Evolutionary conservation across 164 flowering plant species (phyloP).

Genomic region (Aristolochia californica): DNA sequence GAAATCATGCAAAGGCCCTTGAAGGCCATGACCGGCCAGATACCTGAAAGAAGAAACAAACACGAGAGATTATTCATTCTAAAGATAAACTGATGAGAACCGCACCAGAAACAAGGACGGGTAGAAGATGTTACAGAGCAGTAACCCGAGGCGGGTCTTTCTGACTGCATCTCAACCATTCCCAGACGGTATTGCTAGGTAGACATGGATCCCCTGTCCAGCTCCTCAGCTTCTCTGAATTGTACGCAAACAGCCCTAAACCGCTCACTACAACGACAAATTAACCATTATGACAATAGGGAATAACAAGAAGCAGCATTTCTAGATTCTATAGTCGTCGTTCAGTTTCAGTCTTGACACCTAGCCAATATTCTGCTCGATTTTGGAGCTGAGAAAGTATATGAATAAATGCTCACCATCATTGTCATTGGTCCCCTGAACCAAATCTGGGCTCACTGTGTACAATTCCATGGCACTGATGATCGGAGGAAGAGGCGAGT

Average conservation of each 20-base stretch:
- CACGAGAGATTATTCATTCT: neutral
- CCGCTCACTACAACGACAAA: conserved; percentile 4
- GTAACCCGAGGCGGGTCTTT: conserved; percentile 1
- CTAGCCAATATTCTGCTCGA: neutral
- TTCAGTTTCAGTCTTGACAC: too few species aligned
- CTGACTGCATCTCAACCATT: conserved; percentile 5
- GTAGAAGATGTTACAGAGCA: neutral
- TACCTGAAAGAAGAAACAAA: neutral
- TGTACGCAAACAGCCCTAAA: neutral
- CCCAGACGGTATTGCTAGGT: conserved; percentile 4
- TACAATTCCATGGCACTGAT: conserved; percentile 10
- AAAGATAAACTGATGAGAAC: neutral
- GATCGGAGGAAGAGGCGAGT: conserved; percentile 6
- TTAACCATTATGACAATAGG: neutral
- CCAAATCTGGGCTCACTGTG: neutral
- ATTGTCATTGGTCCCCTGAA: neutral
- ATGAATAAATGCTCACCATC: conserved; percentile 1
- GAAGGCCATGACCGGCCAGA: conserved; percentile 7
- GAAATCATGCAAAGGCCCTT: conserved; percentile 6
- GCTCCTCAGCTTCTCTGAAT: neutral
- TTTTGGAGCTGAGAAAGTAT: neutral
- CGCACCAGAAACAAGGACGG: too few species aligned
- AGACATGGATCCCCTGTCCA: conserved; percentile 11
- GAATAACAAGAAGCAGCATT: too few species aligned
- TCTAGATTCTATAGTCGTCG: too few species aligned